Percentiles rank a stretch among this genome's conserved stretches.
Evolutionary conservation across 208 protist species (phyloP).

Genomic region (Acanthamoeba royreba): DNA sequence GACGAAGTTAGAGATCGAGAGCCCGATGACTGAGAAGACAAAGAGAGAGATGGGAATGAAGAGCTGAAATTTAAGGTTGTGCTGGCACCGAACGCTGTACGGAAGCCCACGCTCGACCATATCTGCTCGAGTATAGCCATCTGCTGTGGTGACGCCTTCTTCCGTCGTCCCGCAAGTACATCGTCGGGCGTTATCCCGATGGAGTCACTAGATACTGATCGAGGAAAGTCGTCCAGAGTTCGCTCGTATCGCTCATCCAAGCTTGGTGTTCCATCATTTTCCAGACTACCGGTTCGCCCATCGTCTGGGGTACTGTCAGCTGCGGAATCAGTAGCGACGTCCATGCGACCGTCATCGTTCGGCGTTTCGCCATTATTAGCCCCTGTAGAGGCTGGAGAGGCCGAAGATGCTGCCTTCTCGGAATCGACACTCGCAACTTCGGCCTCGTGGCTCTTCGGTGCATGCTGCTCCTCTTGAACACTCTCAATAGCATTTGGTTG

Average conservation of each 20-base stretch:
- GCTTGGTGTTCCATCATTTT: no score
- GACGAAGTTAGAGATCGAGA: no score
- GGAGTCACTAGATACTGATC: background rate
- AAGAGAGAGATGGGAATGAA: background rate
- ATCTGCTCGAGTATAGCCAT: conserved; percentile 28
- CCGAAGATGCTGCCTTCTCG: no score
- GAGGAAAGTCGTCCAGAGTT: background rate
- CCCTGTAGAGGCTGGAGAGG: background rate
- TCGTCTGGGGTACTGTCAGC: background rate
- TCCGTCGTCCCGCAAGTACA: background rate
- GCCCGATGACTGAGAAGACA: no score
- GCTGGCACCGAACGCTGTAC: background rate
- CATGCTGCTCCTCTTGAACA: no score
- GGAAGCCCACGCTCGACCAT: background rate
- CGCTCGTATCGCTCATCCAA: no score
- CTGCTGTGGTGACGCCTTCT: background rate
- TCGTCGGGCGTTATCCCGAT: background rate
- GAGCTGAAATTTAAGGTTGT: background rate
- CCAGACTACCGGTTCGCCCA: background rate
- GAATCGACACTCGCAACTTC: no score
- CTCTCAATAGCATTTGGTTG: no score
- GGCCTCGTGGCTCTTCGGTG: no score
- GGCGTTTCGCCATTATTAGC: background rate
- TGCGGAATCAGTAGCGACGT: background rate
- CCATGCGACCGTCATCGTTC: background rate